Conservation (phyloP, 2,329 filamentous ascomycete species). For the Phaeosphaeria sp. region DNA sequence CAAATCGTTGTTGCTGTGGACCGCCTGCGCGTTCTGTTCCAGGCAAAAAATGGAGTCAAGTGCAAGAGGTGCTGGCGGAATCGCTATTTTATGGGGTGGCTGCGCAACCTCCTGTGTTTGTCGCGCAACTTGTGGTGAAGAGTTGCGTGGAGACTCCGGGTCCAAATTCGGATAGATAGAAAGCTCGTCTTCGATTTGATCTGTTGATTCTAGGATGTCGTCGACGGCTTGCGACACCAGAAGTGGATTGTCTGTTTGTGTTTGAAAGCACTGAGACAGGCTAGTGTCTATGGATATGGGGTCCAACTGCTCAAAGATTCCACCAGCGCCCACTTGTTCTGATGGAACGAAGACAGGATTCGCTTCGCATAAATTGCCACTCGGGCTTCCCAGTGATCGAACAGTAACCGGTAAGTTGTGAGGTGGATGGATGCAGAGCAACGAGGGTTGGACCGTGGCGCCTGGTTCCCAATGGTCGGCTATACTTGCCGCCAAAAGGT, state of each 20-base stretch:
- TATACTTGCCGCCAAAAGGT: slow-evolving; percentile 5
- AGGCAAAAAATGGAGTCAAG: slow-evolving; percentile 5
- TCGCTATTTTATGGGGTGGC: not conserved
- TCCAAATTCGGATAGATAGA: not conserved
- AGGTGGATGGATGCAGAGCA: slow-evolving; percentile 15
- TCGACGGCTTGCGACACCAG: not conserved
- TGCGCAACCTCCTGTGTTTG: not conserved
- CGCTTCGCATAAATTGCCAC: not conserved
- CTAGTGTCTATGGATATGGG: not conserved
- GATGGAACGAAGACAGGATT: not conserved
- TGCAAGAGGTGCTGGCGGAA: not conserved
- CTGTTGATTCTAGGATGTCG: not conserved
- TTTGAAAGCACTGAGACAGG: not conserved
- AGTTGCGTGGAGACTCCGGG: not conserved
- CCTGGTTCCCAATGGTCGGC: slow-evolving; percentile 13
- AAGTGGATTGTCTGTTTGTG: slow-evolving; percentile 4
- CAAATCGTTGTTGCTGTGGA: slow-evolving; percentile 17
- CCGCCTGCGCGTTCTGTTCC: slow-evolving; percentile 35
- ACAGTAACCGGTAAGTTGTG: not conserved
- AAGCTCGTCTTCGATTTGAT: not conserved
- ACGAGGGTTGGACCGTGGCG: slow-evolving; percentile 19
- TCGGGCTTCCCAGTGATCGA: not conserved
- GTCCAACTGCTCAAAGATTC: not conserved
- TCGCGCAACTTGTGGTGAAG: not conserved
- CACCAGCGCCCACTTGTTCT: not conserved